These are phyloP conservation scores for Hypoxylon subgilvum DNA, from an alignment of 495 filamentous ascomycete species.

Conservation along the genomic window DNA sequence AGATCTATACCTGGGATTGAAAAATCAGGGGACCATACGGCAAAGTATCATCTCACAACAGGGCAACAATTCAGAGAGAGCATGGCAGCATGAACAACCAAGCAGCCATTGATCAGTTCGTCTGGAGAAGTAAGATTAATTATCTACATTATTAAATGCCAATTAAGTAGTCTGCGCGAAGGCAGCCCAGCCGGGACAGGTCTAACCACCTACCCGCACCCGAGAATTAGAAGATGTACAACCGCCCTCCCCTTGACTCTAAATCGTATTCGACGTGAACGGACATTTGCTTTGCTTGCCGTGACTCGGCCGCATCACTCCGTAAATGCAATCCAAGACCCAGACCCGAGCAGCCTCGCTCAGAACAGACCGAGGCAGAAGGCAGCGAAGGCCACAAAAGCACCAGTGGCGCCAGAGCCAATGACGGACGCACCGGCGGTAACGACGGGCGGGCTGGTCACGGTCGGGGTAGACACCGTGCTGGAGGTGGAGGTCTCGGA, in stretches of 20 bases:
- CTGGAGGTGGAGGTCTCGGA: not conserved
- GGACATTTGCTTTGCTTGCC: not conserved
- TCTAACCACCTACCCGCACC: no score
- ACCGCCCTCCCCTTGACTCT: no score
- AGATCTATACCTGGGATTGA: no score
- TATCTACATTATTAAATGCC: slow-evolving; percentile 26
- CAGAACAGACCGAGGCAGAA: slow-evolving; percentile 38
- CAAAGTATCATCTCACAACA: no score
- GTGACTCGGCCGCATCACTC: slow-evolving; percentile 1
- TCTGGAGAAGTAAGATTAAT: slow-evolving; percentile 2
- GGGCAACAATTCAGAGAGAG: no score
- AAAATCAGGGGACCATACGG: no score
- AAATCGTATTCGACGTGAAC: slow-evolving; percentile 14
- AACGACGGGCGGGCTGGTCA: slow-evolving; percentile 20
- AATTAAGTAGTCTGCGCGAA: slow-evolving; percentile 14
- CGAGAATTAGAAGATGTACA: no score
- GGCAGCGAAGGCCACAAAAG: slow-evolving; percentile 29
- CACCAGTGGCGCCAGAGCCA: slow-evolving; percentile 31
- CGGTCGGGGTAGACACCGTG: not conserved
- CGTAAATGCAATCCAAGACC: no score
- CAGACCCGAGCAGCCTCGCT: no score
- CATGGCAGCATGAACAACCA: not conserved
- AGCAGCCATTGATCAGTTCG: not conserved
- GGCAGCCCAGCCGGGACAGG: no score
- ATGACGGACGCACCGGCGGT: slow-evolving; percentile 33